Evolutionary conservation across 2,329 filamentous ascomycete genomes (phyloP).

Genomic region (Nothophaeocryptopus gaeumannii): DNA sequence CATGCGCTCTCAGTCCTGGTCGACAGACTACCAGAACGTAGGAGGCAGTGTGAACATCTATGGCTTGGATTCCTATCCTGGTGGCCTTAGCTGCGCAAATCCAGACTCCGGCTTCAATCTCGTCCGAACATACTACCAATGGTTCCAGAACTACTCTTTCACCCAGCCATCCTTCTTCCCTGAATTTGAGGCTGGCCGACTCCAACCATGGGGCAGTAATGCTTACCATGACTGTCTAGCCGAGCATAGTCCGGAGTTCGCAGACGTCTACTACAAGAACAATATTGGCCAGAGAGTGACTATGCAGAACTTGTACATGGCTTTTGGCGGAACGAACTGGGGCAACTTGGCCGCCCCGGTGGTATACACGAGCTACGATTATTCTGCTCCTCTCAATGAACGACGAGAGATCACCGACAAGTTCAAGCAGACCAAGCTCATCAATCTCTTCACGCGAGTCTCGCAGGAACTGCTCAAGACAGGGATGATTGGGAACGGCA

Average conservation of each 20-base stretch:
- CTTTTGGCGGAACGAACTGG: conserved; percentile 55
- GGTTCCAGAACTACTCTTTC: conserved; percentile 36
- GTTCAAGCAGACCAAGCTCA: conserved; percentile 62
- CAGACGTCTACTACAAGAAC: conserved; percentile 63
- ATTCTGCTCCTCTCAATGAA: conserved; percentile 61
- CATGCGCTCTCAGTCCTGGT: conserved; percentile 58
- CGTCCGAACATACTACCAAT: conserved; percentile 50
- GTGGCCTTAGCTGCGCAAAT: conserved; percentile 62
- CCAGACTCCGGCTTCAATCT: conserved; percentile 53
- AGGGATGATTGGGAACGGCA: conserved; percentile 51
- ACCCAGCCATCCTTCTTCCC: conserved; percentile 55
- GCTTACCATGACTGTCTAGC: conserved; percentile 52
- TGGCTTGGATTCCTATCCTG: conserved; percentile 53
- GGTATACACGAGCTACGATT: conserved; percentile 61
- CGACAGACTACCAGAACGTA: conserved; percentile 57
- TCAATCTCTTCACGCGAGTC: conserved; percentile 59
- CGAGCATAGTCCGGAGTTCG: conserved; percentile 47
- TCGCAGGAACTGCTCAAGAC: conserved; percentile 58
- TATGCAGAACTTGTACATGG: conserved; percentile 62
- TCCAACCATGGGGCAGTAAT: conserved; percentile 59
- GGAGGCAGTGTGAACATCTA: conserved; percentile 52
- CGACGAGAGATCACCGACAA: conserved; percentile 58
- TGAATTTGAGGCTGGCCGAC: conserved; percentile 58
- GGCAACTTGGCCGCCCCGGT: conserved; percentile 9
- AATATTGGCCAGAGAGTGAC: conserved; percentile 60